Evolutionary conservation across 495 filamentous ascomycete species (phyloP).

Genomic region (Xylaria grammica): DNA sequence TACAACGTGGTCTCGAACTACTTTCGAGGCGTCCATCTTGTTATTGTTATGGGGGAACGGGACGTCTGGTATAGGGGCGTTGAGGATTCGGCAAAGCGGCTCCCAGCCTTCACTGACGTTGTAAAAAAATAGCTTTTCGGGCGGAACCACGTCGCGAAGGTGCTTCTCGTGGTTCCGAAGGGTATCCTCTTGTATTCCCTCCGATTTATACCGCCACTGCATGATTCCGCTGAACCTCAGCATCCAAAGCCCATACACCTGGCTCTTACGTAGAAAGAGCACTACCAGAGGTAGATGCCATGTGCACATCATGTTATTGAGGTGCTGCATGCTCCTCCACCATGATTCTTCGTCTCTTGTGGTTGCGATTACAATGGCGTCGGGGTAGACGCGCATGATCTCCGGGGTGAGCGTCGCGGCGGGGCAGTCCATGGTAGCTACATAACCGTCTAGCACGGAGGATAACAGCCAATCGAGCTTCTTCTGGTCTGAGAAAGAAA

Average conservation of each 20-base stretch:
- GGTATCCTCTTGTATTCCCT: conserved; percentile 37
- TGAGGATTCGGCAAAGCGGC: conserved; percentile 45
- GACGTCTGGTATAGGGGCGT: conserved; percentile 40
- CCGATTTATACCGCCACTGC: conserved; percentile 36
- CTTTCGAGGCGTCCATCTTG: conserved; percentile 33
- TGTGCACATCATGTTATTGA: conserved; percentile 36
- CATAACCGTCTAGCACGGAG: conserved; percentile 42
- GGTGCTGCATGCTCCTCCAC: conserved; percentile 39
- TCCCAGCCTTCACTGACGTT: conserved; percentile 51
- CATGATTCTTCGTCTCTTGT: conserved; percentile 38
- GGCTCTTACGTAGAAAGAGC: conserved; percentile 35
- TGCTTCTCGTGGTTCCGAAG: conserved; percentile 44
- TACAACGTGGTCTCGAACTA: conserved; percentile 31
- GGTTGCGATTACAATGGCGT: conserved; percentile 45
- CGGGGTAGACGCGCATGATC: conserved; percentile 43
- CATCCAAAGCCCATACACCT: conserved; percentile 37
- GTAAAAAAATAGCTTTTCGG: conserved; percentile 50
- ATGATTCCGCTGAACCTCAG: conserved; percentile 35
- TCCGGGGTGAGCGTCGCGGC: conserved; percentile 41
- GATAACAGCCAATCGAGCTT: conserved; percentile 41
- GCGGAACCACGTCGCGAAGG: conserved; percentile 39
- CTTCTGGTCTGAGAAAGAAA: conserved; percentile 36
- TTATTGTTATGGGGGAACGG: conserved; percentile 46
- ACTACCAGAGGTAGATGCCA: conserved; percentile 43
- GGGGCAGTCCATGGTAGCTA: conserved; percentile 44